phyloP scores from a whole-genome alignment of 805 yeast genomes.

The Debaryomyces maramus region DNA sequence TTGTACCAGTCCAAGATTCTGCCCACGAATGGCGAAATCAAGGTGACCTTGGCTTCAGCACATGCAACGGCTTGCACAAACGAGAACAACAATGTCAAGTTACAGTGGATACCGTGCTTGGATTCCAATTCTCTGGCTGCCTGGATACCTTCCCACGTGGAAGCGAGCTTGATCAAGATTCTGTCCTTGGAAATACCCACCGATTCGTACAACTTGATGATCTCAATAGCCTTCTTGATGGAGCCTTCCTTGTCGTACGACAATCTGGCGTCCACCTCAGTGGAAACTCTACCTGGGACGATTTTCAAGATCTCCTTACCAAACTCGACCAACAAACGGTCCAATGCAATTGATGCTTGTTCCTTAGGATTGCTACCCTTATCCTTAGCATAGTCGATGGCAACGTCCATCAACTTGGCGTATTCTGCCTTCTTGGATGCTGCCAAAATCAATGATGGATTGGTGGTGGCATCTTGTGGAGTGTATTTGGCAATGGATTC shows the following conservation, averaged over 20 bases:
- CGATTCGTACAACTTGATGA: conserved; percentile 82
- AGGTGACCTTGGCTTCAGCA: conserved; percentile 95
- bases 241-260: conserved; percentile 95
- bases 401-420: conserved; percentile 85
- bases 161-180: conserved; percentile 92
- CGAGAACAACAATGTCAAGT: conserved; percentile 92
- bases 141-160: conserved; percentile 99
- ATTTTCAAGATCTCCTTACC: conserved; percentile 90
- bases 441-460: conserved; percentile 95
- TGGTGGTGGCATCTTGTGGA: conserved; percentile 99
- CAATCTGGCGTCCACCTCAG: conserved; percentile 98
- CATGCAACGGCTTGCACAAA: conserved; percentile 97
- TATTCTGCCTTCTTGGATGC: conserved; percentile 90
- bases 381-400: conserved; percentile 76
- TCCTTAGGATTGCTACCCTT: conserved; percentile 58
- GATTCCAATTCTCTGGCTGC: conserved; percentile 95
- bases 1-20: conserved; percentile 99
- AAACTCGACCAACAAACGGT: conserved; percentile 90
- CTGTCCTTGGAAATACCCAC: conserved; percentile 87
- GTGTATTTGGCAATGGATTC: conserved; percentile 96
- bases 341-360: conserved; percentile 81
- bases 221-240: conserved; percentile 86
- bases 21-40: conserved; percentile 98
- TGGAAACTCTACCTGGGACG: conserved; percentile 98
- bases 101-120: conserved; percentile 88